Evolutionary conservation across 352 stramenopile genomes (phyloP).

Genomic region (Blastocystis sp.): DNA sequence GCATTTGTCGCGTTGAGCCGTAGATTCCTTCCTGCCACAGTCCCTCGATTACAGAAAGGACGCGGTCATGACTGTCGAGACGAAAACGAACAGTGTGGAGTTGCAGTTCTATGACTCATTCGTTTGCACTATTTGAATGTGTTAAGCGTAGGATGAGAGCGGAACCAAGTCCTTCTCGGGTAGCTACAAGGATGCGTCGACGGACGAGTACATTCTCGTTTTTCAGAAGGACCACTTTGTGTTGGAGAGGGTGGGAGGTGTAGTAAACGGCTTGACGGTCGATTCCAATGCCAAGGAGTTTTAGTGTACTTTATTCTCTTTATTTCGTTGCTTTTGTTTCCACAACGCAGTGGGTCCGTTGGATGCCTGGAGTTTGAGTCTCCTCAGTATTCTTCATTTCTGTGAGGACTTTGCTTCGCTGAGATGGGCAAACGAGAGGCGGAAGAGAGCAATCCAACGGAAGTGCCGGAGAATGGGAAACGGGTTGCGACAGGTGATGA

Average conservation of each 20-base stretch:
- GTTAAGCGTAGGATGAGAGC: background rate
- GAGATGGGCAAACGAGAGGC: too few relatives aligned
- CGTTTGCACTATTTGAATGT: background rate
- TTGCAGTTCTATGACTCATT: constrained; percentile 1
- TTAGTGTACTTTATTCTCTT: background rate
- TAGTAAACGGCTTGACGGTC: background rate
- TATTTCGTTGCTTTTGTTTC: background rate
- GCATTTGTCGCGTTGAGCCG: background rate
- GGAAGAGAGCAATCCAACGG: too few relatives aligned
- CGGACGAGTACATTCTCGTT: constrained; percentile 15
- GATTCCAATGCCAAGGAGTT: background rate
- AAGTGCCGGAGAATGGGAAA: background rate
- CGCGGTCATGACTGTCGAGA: background rate
- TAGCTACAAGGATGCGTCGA: background rate
- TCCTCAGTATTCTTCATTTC: too few relatives aligned
- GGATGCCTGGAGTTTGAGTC: too few relatives aligned
- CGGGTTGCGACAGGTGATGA: background rate
- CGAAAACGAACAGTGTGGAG: background rate
- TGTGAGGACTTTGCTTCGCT: too few relatives aligned
- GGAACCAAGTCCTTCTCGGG: background rate
- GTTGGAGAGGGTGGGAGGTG: constrained; percentile 13
- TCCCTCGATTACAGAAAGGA: background rate
- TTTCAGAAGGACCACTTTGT: background rate
- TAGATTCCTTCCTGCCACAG: constrained; percentile 42
- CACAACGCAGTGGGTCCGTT: background rate